Base-by-base conservation (phyloP, 192 early-diverging fungal species). In the Podila verticillata region DNA sequence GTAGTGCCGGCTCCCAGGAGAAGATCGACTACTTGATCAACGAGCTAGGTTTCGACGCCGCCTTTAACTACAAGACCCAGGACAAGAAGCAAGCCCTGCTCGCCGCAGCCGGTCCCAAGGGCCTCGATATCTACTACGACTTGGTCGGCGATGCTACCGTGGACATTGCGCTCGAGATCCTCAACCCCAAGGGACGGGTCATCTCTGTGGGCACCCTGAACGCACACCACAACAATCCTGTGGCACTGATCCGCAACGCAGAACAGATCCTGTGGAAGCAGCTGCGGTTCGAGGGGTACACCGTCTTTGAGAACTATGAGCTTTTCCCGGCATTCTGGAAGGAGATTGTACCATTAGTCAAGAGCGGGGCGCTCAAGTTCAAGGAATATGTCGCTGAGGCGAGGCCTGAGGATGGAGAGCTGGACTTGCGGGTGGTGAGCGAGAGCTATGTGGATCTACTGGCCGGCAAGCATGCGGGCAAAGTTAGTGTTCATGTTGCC, bases 61-160 rank as follows among this genome's bases (percentile, higher is more conserved):
- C 87, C 15, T 93, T 98, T 87, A 98, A 98, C 87, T 98, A 98
- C 92, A 98, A 96, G 82, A 71, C 75, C 28, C 49, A 78, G 34
- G 68, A 71, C 48, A 39, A 22, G 15, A 68, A 68, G 17, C 26
- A 60, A 13, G 58, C 22, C 0, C 39, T 49, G 28, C 48, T 71
- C 30, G 63, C n/a, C 5, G 34, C 28, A 1, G 63, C 54, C 12
- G 68, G 51, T 1, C 56, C 61, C 28, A 26, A 66, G 4, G 75
- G 75, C 0, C 88, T 97, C 61, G 96, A 97, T 70, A 88, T 96
- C 22, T 96, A 96, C 74, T 96, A 91, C 82, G 94, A 96, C 61
- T 89, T 93, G 51, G 93, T 96, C 29, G 93, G 92, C 10, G 68
- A 48, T 15, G 75, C 68, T 10, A 80, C 75, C 2, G 13, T 72